Percentiles rank a stretch among this genome's conserved stretches.
Conservation (phyloP, 2,329 filamentous ascomycete species). For the Curvularia spicifera region DNA sequence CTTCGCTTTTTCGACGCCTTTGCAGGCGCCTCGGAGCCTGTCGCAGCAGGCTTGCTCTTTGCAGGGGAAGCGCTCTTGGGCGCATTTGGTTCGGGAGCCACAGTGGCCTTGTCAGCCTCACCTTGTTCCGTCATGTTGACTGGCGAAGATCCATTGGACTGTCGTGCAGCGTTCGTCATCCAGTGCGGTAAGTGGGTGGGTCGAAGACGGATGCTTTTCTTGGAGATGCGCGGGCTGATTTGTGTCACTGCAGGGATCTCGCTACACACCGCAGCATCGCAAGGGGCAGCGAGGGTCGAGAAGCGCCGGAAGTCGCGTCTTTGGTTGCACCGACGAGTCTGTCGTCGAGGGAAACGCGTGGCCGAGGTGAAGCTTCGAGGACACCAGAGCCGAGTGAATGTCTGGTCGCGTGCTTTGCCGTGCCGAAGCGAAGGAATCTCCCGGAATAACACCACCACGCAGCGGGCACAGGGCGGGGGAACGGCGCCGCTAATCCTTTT, state of each 20-base stretch:
- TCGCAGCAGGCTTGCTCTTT: conserved; percentile 38
- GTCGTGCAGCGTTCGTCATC: conserved; percentile 48
- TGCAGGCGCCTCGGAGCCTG: conserved; percentile 39
- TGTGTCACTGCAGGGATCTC: conserved; percentile 34
- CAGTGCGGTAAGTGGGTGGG: conserved; percentile 40
- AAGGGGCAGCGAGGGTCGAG: conserved; percentile 27
- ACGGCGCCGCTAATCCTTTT: conserved; percentile 20
- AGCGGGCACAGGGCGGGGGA: conserved; percentile 24
- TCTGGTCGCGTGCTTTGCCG: conserved; percentile 38
- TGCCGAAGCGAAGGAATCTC: conserved; percentile 31
- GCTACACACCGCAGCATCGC: conserved; percentile 29
- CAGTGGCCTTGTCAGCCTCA: conserved; percentile 39
- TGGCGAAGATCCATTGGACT: conserved; percentile 47
- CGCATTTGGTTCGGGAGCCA: conserved; percentile 32
- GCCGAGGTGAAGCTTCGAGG: conserved; percentile 30
- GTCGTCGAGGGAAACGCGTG: conserved; percentile 25
- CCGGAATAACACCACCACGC: conserved; percentile 22
- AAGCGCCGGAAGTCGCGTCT: conserved; percentile 36
- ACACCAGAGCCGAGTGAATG: conserved; percentile 37
- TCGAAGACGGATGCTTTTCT: conserved; percentile 39
- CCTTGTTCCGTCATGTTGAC: conserved; percentile 43
- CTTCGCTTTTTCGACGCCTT: conserved; percentile 57
- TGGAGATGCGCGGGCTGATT: conserved; percentile 31
- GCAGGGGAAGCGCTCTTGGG: conserved; percentile 39
- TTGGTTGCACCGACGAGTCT: conserved; percentile 32